phyloP scores from a whole-genome alignment of 2,329 filamentous ascomycete species.

The Cordyceps tenuipes region DNA sequence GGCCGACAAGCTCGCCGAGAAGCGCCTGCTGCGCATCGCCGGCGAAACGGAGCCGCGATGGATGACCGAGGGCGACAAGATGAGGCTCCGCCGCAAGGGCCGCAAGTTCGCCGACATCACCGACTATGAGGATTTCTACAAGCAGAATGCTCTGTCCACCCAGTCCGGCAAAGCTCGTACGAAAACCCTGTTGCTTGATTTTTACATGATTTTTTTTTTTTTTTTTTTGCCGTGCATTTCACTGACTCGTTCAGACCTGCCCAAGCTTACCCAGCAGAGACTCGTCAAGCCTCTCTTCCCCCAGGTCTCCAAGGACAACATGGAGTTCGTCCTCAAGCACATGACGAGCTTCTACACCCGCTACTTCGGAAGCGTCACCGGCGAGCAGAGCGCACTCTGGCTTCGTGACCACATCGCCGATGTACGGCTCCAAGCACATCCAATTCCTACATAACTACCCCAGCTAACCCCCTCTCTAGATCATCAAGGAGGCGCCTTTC shows the following conservation, averaged over 20 bases:
- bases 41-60: conserved; percentile 54
- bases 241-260: conserved; percentile 20
- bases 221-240: background rate
- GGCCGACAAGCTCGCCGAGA: conserved; percentile 27
- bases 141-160: conserved; percentile 16
- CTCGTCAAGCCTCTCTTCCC: conserved; percentile 48
- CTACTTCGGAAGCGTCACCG: conserved; percentile 37
- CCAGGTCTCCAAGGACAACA: conserved; percentile 53
- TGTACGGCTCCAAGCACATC: conserved; percentile 10
- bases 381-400: conserved; percentile 26
- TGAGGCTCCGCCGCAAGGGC: conserved; percentile 56
- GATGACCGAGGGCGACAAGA: conserved; percentile 68
- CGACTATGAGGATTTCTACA: conserved; percentile 44
- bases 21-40: conserved; percentile 54
- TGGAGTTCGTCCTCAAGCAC: conserved; percentile 55
- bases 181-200: conserved; percentile 1
- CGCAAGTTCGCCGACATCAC: conserved; percentile 69
- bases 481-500: conserved; percentile 26
- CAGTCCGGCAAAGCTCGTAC: conserved; percentile 24
- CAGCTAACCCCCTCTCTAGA: conserved; percentile 13
- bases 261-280: conserved; percentile 38
- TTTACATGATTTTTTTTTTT: background rate
- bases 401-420: conserved; percentile 28
- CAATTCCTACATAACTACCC: background rate
- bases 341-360: conserved; percentile 54